Conservation (phyloP, 495 filamentous ascomycete genomes). For the Cercophora sp. region DNA sequence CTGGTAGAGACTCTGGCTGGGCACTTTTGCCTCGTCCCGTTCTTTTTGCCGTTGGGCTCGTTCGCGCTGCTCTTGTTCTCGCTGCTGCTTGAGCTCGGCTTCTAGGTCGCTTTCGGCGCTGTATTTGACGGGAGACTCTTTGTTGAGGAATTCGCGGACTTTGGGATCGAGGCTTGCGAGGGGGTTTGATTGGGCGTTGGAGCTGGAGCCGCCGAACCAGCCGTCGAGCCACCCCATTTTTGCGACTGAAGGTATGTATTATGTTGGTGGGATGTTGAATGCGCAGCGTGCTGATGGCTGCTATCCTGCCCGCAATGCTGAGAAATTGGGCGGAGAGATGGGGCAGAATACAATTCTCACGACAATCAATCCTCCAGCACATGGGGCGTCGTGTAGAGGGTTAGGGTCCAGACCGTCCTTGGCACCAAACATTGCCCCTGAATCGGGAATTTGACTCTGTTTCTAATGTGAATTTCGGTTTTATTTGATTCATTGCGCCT, state of each 20-base stretch:
- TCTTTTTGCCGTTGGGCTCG: constrained; percentile 4
- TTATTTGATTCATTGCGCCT: no score
- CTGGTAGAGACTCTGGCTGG: constrained; percentile 42
- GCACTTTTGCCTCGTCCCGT: constrained; percentile 17
- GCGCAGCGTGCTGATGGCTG: no score
- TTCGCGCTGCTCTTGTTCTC: constrained; percentile 1
- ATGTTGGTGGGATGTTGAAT: no score
- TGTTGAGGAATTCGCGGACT: constrained; percentile 77
- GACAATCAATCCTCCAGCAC: not conserved
- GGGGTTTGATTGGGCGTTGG: constrained; percentile 57
- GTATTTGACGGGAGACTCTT: constrained; percentile 77
- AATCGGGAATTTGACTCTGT: no score
- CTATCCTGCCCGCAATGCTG: no score
- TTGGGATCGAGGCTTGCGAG: constrained; percentile 78
- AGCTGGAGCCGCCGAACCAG: constrained; percentile 32
- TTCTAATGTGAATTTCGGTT: no score
- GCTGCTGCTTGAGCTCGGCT: constrained; percentile 9
- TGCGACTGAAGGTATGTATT: no score
- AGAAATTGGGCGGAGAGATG: constrained; percentile 22
- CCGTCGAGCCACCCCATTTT: constrained; percentile 69
- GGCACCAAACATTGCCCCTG: no score
- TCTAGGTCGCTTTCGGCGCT: constrained; percentile 24
- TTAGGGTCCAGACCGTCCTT: no score
- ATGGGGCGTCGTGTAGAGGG: no score
- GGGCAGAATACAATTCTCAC: constrained; percentile 17